Conservation (phyloP, 768 basidiomycete species). For the Sporobolomyces pararoseus region DNA sequence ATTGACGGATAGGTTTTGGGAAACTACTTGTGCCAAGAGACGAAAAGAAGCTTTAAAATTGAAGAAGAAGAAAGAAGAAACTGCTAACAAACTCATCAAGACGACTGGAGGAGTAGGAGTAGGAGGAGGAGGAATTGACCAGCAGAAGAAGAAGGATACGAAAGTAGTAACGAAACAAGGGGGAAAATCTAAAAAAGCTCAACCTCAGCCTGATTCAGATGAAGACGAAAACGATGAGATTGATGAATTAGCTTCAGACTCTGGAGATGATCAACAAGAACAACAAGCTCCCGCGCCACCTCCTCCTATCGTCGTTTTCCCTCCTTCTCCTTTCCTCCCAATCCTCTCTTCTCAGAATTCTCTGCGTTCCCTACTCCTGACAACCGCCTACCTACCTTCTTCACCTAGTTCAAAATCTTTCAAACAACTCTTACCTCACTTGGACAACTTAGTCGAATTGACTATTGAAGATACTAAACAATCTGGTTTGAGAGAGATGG, state of each 20-base stretch:
- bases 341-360: neutral
- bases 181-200: neutral
- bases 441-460: neutral
- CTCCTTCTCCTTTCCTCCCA: neutral
- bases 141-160: no score
- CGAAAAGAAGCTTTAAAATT: neutral
- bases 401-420: neutral
- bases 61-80: neutral
- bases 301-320: no score
- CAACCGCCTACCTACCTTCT: neutral
- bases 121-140: no score
- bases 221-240: neutral
- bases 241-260: neutral
- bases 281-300: neutral
- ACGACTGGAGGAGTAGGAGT: no score
- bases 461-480: neutral
- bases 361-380: neutral
- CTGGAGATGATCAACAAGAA: neutral
- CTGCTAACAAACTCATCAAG: no score
- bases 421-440: neutral
- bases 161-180: no score
- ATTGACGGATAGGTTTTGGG: conserved; percentile 1
- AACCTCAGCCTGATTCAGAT: neutral
- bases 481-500: neutral
- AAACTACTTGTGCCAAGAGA: neutral